phyloP scores from a whole-genome alignment of 2,329 filamentous ascomycete genomes.

The Apiospora saccharicola region DNA sequence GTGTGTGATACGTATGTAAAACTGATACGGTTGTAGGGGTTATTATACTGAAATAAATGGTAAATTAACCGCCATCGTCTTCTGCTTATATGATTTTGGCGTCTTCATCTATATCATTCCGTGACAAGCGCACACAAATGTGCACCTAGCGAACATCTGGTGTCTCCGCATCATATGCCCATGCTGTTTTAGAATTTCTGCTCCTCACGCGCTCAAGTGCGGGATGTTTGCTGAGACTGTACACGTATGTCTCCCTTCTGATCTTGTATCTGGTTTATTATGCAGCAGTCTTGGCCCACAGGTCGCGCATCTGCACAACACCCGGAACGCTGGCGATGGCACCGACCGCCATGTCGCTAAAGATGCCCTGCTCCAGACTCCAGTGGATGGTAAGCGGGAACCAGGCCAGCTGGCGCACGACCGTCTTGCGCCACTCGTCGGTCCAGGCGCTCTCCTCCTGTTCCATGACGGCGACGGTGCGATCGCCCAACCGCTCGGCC shows the following conservation, averaged over 20 bases:
- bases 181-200: background rate
- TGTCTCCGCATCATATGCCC: background rate
- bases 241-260: too few species aligned
- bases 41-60: background rate
- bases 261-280: constrained; percentile 30
- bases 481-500: constrained; percentile 52
- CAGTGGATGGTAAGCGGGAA: constrained; percentile 86
- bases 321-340: constrained; percentile 58
- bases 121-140: background rate
- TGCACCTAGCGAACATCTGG: background rate
- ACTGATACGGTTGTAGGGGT: too few species aligned
- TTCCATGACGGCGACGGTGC: constrained; percentile 43
- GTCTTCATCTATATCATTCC: background rate
- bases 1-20: too few species aligned
- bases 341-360: constrained; percentile 66
- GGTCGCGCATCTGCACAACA: constrained; percentile 40
- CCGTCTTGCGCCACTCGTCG: constrained; percentile 67
- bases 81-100: background rate
- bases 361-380: constrained; percentile 72
- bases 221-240: too few species aligned
- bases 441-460: constrained; percentile 50
- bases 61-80: background rate
- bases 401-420: constrained; percentile 77
- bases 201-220: background rate
- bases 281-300: constrained; percentile 43